Conservation (phyloP, 495 filamentous ascomycete species). For the Thozetella sp. region DNA sequence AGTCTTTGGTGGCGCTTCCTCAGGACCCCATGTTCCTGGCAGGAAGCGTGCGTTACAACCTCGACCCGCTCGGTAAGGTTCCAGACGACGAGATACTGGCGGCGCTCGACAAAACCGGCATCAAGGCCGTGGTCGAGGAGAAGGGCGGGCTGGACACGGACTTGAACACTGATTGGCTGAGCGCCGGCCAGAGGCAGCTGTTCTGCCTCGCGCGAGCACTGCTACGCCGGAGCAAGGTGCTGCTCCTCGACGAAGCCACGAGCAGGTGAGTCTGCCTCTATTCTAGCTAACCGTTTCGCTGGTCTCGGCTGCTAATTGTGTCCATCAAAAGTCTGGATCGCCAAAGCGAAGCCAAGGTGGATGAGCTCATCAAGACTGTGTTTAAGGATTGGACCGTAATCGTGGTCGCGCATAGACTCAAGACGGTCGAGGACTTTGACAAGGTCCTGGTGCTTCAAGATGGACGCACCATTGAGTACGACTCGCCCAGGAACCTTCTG, state of each 20-base stretch:
- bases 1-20: constrained; percentile 35
- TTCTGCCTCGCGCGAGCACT: constrained; percentile 58
- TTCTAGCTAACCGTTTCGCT: neutral
- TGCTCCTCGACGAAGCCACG: constrained; percentile 35
- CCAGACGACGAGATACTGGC: constrained; percentile 37
- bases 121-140: constrained; percentile 8
- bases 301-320: neutral
- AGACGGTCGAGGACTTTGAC: constrained; percentile 53
- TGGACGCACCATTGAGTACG: constrained; percentile 4
- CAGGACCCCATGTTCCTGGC: constrained; percentile 51
- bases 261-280: constrained; percentile 10
- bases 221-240: constrained; percentile 35
- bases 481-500: constrained; percentile 8
- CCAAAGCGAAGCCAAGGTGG: constrained; percentile 59
- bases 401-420: constrained; percentile 58
- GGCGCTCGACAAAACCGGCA: constrained; percentile 26
- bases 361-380: constrained; percentile 55
- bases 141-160: constrained; percentile 8
- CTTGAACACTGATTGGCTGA: constrained; percentile 8
- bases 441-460: constrained; percentile 10
- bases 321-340: constrained; percentile 38
- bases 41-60: constrained; percentile 48
- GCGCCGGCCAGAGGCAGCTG: constrained; percentile 54
- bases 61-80: constrained; percentile 38
- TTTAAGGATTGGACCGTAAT: constrained; percentile 57